Evolutionary conservation across 2,329 filamentous ascomycete species (phyloP).

Genomic region (Cytospora piceicola): DNA sequence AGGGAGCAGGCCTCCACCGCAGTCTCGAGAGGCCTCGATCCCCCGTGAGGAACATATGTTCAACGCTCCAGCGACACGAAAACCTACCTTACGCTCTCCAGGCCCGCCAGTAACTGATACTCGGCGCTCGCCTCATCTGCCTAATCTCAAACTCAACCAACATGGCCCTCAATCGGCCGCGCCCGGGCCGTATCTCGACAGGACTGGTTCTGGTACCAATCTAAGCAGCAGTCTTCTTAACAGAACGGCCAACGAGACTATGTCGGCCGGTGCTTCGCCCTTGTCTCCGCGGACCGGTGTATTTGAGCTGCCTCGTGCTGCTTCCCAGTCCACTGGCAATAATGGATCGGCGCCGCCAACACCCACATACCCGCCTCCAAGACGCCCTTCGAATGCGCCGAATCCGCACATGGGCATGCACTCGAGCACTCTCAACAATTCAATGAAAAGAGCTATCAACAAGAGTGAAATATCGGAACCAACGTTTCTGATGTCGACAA

Average conservation of each 20-base stretch:
- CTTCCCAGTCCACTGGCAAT: constrained; percentile 37
- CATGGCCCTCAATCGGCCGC: constrained; percentile 33
- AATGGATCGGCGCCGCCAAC: constrained; percentile 41
- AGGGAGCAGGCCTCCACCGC: constrained; percentile 44
- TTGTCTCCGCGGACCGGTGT: constrained; percentile 46
- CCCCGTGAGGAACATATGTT: constrained; percentile 44
- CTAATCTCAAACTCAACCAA: constrained; percentile 46
- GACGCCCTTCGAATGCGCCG: constrained; percentile 42
- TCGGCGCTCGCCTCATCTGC: constrained; percentile 52
- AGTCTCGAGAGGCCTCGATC: constrained; percentile 44
- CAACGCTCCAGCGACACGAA: constrained; percentile 37
- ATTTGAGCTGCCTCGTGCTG: constrained; percentile 38
- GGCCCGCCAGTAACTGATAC: constrained; percentile 55
- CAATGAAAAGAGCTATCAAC: constrained; percentile 47
- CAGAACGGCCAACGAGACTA: constrained; percentile 40
- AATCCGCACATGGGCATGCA: constrained; percentile 36
- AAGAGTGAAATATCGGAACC: constrained; percentile 57
- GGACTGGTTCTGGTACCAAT: constrained; percentile 39
- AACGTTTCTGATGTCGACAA: constrained; percentile 51
- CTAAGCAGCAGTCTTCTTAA: constrained; percentile 39
- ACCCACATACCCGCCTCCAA: constrained; percentile 38
- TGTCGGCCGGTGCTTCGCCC: constrained; percentile 48
- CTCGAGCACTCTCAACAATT: constrained; percentile 43
- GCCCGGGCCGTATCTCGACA: constrained; percentile 36
- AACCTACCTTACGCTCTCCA: constrained; percentile 47